Conservation (phyloP, 805 yeast genomes). For the Scheffersomyces ergatensis region DNA sequence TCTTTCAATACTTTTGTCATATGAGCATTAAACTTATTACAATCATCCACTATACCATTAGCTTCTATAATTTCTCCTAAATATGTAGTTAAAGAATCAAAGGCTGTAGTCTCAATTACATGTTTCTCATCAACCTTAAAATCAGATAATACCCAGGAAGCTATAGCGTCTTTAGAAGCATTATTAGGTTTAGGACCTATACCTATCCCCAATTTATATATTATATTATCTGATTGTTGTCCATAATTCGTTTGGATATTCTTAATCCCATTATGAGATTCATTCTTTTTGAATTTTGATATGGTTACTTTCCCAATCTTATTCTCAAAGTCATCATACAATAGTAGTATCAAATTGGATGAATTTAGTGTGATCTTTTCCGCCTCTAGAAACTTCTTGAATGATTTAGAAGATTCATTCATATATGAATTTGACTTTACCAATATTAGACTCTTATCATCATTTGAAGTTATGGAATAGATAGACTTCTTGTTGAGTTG, state of each 20-base stretch:
- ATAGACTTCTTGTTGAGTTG: constrained; percentile 26
- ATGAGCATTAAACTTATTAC: constrained; percentile 23
- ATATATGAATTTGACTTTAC: constrained; percentile 37
- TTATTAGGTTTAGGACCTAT: constrained; percentile 42
- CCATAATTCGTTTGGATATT: constrained; percentile 14
- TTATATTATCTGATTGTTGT: background rate
- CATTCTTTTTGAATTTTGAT: constrained; percentile 29
- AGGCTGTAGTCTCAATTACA: constrained; percentile 10
- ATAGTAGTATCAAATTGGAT: constrained; percentile 7
- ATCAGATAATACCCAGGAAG: constrained; percentile 38
- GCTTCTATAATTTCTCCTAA: constrained; percentile 18
- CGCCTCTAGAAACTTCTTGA: constrained; percentile 20
- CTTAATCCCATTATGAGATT: constrained; percentile 40
- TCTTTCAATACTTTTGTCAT: constrained; percentile 4
- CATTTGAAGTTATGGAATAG: constrained; percentile 24
- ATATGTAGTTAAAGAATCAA: constrained; percentile 13
- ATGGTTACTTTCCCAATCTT: constrained; percentile 28
- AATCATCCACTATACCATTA: constrained; percentile 20
- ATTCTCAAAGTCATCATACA: constrained; percentile 40
- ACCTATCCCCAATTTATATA: constrained; percentile 36
- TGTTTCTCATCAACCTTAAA: constrained; percentile 24
- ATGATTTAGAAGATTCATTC: constrained; percentile 36
- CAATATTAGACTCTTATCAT: constrained; percentile 17
- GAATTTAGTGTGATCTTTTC: constrained; percentile 8
- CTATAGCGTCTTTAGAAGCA: constrained; percentile 33